Evolutionary conservation across 176 grass and related monocot genomes (phyloP), one percentile per base, ranked within the genome.

Genomic region (Puya raimondii): DNA sequence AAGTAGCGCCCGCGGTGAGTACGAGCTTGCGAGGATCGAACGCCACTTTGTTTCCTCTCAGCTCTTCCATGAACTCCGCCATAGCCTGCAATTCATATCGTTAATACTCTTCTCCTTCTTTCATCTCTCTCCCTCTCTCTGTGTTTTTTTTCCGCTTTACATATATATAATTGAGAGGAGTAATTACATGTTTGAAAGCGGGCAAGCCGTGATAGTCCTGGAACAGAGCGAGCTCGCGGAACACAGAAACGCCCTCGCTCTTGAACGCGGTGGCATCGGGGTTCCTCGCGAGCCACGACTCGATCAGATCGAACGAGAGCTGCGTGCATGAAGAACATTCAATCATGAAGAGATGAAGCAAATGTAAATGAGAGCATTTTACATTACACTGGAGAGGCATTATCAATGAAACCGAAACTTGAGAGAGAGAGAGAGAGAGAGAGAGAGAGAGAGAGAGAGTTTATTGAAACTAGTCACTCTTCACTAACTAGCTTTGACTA

Each of bases 141-240:
- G 18, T n/a, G n/a, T 17, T 58, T 58, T 3, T 58, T 15, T 58
- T 58, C 5, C 17, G 16, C n/a, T 12, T 21, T 9, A 61, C n/a
- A 0, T 16, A 17, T 26, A 26, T 2, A 1, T 2, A 1, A 23
- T 10, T 8, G n/a, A 57, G 7, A 21, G 21, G 16, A 16, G 9
- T 11, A 52, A 20, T 65, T 71, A 96, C 93, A 83, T 83, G 92
- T 71, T 97, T 97, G 77, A 97, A 97, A 42, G 74, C 84, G 50
- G 89, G 84, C 74, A 92, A 63, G 77, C 93, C 93, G 47, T 97
- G 81, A 82, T 97, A 97, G 73, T 97, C 93, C 82, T 97, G 93
- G 84, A 97, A 97, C 54, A 97, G 84, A 76, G 93, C 93, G 72
- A 97, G 86, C 29, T 97, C 93, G 70, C 84, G 89, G 72, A 97